A percentile compares a stretch with the other conserved stretches of the same genome.
Conservation (phyloP, 129 eudicot genomes). For the Helianthus annuus region DNA sequence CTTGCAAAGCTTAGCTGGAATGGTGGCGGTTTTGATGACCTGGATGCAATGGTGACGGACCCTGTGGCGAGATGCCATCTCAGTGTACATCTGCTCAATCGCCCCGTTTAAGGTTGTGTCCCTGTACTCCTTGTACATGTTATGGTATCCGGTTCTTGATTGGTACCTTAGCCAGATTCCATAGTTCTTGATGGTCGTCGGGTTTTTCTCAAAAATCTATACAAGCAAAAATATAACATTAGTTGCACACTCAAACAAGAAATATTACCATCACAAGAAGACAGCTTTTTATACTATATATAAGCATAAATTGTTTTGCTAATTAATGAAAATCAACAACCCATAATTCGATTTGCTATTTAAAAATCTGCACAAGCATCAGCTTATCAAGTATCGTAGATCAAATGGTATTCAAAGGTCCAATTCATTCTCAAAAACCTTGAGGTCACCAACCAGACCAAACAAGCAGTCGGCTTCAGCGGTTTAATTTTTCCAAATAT, state of each 20-base stretch:
- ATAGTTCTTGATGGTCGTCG: conserved; percentile 8
- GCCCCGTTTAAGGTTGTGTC: conserved; percentile 15
- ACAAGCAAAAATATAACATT: neutral
- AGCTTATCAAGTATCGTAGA: too few relatives aligned
- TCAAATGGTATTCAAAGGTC: neutral
- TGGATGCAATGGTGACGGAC: conserved; percentile 14
- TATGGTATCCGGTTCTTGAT: conserved; percentile 15
- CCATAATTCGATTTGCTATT: too few relatives aligned
- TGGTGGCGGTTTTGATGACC: neutral
- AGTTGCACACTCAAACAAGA: too few relatives aligned
- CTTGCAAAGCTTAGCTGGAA: conserved; percentile 11
- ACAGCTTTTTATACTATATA: neutral
- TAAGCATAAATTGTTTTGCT: neutral
- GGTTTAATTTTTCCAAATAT: too few relatives aligned
- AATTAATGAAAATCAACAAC: too few relatives aligned
- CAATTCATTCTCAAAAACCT: neutral
- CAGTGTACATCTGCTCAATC: conserved; percentile 11
- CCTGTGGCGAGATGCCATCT: conserved; percentile 11
- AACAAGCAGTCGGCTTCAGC: too few relatives aligned
- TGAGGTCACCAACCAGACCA: neutral
- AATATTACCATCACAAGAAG: too few relatives aligned
- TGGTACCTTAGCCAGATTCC: conserved; percentile 12
- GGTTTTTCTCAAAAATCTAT: conserved; percentile 16
- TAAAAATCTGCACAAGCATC: too few relatives aligned
- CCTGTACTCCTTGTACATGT: conserved; percentile 19